Evolutionary conservation across 75 land plant species (phyloP).

Genomic region (Adiantum capillusveneris): DNA sequence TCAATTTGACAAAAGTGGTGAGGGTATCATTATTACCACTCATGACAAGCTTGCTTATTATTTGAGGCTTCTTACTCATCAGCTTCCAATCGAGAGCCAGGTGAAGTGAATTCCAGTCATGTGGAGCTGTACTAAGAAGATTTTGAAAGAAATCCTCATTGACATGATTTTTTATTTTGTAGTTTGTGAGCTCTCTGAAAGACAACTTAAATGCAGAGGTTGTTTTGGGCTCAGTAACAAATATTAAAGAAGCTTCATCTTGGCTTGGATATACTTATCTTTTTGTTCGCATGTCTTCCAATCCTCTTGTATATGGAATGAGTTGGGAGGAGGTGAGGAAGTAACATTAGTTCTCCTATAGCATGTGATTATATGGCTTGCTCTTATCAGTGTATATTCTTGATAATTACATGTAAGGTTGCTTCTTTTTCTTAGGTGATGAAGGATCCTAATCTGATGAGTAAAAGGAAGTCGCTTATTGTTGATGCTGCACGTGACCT

Average conservation of each 20-base stretch:
- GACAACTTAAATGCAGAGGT: slow-evolving; percentile 97
- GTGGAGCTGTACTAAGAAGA: too few relatives aligned
- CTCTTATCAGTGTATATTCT: background rate
- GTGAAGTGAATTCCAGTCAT: slow-evolving; percentile 16
- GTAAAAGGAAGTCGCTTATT: slow-evolving; percentile 72
- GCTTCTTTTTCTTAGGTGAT: slow-evolving; percentile 43
- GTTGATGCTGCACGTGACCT: slow-evolving; percentile 93
- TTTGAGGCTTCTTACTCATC: slow-evolving; percentile 77
- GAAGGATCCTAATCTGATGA: slow-evolving; percentile 65
- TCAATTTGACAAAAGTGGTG: slow-evolving; percentile 98
- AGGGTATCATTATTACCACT: slow-evolving; percentile 95
- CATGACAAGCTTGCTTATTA: slow-evolving; percentile 91
- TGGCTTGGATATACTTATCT: slow-evolving; percentile 99
- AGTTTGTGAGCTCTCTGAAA: slow-evolving; percentile 92
- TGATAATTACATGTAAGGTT: background rate
- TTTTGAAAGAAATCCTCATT: too few relatives aligned
- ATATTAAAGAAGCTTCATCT: slow-evolving; percentile 90
- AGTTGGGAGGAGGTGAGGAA: slow-evolving; percentile 85
- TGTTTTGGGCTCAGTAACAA: slow-evolving; percentile 92
- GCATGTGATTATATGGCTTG: too few relatives aligned
- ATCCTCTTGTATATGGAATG: slow-evolving; percentile 93
- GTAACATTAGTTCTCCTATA: too few relatives aligned
- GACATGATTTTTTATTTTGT: slow-evolving; percentile 17
- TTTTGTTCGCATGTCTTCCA: slow-evolving; percentile 81
- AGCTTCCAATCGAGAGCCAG: slow-evolving; percentile 98